A percentile compares a stretch with the other conserved stretches of the same genome.
These are phyloP conservation scores for Penicillium concentricum DNA, from an alignment of 2,329 filamentous ascomycete species.

Conservation along the genomic window DNA sequence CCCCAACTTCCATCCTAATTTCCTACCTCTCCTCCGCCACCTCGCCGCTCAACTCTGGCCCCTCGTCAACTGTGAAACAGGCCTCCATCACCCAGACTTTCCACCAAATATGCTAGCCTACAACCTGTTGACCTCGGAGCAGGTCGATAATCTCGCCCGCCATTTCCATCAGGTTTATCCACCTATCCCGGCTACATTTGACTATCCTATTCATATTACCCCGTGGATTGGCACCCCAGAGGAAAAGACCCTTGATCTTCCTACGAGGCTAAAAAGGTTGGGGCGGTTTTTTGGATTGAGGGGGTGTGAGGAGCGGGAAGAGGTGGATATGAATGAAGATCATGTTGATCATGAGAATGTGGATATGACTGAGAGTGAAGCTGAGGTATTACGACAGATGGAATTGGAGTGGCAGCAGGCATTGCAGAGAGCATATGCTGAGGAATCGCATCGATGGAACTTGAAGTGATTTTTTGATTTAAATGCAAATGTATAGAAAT, in stretches of 20 bases:
- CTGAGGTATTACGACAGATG: constrained; percentile 22
- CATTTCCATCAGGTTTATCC: constrained; percentile 46
- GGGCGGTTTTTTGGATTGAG: constrained; percentile 45
- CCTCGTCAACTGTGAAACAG: constrained; percentile 39
- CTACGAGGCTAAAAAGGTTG: constrained; percentile 42
- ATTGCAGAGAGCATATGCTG: constrained; percentile 26
- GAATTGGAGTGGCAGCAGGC: constrained; percentile 33
- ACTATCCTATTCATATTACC: constrained; percentile 35
- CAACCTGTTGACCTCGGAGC: constrained; percentile 41
- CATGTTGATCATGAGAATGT: not conserved
- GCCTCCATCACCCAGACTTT: constrained; percentile 39
- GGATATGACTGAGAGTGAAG: not conserved
- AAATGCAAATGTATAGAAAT: too few species aligned
- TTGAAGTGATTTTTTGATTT: not conserved
- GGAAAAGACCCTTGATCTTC: constrained; percentile 28
- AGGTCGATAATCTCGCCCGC: constrained; percentile 43
- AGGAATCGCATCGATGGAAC: constrained; percentile 9
- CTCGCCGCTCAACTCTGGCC: constrained; percentile 34
- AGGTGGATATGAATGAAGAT: not conserved
- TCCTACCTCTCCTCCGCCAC: constrained; percentile 25
- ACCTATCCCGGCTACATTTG: constrained; percentile 28
- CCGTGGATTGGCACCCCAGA: constrained; percentile 30
- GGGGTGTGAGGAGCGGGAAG: constrained; percentile 30
- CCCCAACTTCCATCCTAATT: constrained; percentile 1
- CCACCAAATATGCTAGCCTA: constrained; percentile 39